Conservation (phyloP, 352 stramenopile genomes). For the Pythium guiyangense region DNA sequence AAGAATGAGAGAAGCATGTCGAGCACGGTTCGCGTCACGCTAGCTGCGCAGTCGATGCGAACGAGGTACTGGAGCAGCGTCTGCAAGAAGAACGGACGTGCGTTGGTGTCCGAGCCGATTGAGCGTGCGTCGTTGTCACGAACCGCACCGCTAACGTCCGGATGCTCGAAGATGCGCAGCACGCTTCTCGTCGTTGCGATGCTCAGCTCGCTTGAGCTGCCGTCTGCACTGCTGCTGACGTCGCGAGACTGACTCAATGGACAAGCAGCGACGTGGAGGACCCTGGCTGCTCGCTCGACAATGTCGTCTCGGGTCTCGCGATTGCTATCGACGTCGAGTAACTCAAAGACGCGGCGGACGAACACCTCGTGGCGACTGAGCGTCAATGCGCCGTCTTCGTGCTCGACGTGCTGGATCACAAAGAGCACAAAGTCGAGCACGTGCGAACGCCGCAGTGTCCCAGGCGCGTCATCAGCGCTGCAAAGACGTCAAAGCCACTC, state of each 20-base stretch:
- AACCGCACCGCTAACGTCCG: too few relatives aligned
- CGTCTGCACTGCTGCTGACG: background rate
- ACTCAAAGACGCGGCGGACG: background rate
- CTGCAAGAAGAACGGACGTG: background rate
- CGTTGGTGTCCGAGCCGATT: too few relatives aligned
- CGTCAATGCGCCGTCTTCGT: background rate
- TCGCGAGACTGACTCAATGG: background rate
- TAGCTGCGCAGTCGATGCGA: background rate
- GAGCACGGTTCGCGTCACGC: background rate
- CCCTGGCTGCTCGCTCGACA: too few relatives aligned
- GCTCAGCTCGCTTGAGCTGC: too few relatives aligned
- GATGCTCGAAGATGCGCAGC: too few relatives aligned
- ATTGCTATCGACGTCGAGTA: background rate
- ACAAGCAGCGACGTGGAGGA: background rate
- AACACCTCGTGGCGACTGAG: background rate
- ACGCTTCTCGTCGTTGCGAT: too few relatives aligned
- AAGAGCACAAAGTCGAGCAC: slow-evolving; percentile 5
- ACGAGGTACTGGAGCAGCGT: background rate
- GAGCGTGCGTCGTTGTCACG: too few relatives aligned
- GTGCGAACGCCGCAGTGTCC: background rate
- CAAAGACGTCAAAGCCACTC: background rate
- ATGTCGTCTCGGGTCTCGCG: background rate
- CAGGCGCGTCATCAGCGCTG: background rate
- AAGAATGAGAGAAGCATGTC: background rate
- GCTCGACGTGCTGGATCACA: background rate